These are phyloP conservation scores for Pseudoturritis turrita DNA, from an alignment of 345 rosid species.

Conservation along the genomic window DNA sequence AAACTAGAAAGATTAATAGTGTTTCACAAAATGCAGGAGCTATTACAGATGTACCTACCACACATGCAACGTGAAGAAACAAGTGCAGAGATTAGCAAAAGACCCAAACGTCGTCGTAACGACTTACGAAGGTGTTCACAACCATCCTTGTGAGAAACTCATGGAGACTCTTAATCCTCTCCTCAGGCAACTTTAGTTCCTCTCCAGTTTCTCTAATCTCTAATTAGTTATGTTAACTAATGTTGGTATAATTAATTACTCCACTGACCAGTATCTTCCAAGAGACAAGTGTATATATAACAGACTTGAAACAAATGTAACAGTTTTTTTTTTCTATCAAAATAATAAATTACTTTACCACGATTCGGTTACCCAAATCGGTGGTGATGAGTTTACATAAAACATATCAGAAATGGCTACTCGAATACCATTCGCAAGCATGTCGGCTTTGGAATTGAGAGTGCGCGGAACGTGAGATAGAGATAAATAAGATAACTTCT, in stretches of 20 bases:
- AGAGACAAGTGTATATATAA: slow-evolving; percentile 18
- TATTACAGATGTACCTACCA: slow-evolving; percentile 90
- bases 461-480: no score
- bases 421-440: no score
- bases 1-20: not conserved
- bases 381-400: no score
- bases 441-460: no score
- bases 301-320: no score
- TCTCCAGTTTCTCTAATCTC: slow-evolving; percentile 35
- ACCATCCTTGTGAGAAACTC: slow-evolving; percentile 84
- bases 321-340: no score
- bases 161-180: slow-evolving; percentile 92
- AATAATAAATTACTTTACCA: no score
- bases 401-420: no score
- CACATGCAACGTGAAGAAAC: slow-evolving; percentile 92
- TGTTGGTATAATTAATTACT: not conserved
- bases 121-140: slow-evolving; percentile 77
- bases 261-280: not conserved
- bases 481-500: no score
- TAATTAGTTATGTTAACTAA: not conserved
- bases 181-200: slow-evolving; percentile 78
- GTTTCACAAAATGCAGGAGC: slow-evolving; percentile 40
- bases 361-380: no score
- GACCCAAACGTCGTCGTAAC: slow-evolving; percentile 76
- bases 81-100: slow-evolving; percentile 73